Evolutionary conservation across 768 basidiomycete genomes (phyloP), one percentile per base, ranked within the genome.

Genomic region (Podaxis carcinomalis): DNA sequence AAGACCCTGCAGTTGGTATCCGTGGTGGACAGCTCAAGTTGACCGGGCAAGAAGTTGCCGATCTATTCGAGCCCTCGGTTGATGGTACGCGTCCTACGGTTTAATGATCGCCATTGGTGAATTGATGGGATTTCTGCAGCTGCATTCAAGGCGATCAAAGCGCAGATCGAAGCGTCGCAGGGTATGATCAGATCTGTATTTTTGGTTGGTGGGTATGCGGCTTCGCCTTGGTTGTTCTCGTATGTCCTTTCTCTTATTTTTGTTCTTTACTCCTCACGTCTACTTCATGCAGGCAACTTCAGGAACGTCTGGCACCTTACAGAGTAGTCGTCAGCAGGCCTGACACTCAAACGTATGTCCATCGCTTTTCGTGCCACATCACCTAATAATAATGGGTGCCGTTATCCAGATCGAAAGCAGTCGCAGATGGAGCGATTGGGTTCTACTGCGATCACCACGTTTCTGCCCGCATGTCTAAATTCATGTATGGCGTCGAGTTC

Each of bases 371-470:
- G 9, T 9, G 32, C 32, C 32, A 32, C 32, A 32, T 3, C 32
- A 32, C 9, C 32, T 32, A 32, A 32, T 9, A 32, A 32, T 9
- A 32, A 32, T 32, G 32, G 32, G 2, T 32, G 32, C 7, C n/a
- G 16, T 35, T 37, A 10, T 66, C n/a, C 64, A 92, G 90, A 13
- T 91, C 91, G 16, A 93, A 93, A 72, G 90, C 91, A 3, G 90
- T 92, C 5, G 89, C 91, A 32, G 89, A 93, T 64, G 90, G 91
- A 25, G 89, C 90, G 1, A 83, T 92, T 63, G 89, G 89, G 28
- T 93, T 92, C 72, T 92, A 90, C 72, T 89, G 87, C 65, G 90
- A 92, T 67, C 91, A 92, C 63, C 87, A 91, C 65, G 91, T 93
- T 58, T 88, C 88, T 4, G 88, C 90, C 23, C 83, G 90, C 47